Percentiles rank a stretch among this genome's conserved stretches.
These are phyloP conservation scores for Ogataea nonfermentans DNA, from an alignment of 805 yeast genomes.

Conservation along the genomic window DNA sequence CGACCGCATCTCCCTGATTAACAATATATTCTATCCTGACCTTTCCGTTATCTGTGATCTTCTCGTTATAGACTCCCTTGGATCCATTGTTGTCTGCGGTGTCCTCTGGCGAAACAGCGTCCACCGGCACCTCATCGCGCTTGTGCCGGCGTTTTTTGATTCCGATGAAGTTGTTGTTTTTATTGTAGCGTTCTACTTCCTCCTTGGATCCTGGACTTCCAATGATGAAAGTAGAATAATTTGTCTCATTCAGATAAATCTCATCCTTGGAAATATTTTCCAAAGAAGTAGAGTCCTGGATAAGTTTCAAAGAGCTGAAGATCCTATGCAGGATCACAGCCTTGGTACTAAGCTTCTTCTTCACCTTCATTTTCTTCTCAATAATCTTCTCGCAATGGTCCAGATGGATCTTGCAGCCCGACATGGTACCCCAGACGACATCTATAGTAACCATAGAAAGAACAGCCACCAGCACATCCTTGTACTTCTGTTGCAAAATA, in stretches of 20 bases:
- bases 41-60: conserved; percentile 44
- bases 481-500: conserved; percentile 63
- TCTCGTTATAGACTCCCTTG: conserved; percentile 41
- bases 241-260: conserved; percentile 35
- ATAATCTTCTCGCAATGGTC: conserved; percentile 76
- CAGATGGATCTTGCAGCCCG: conserved; percentile 74
- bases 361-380: conserved; percentile 60
- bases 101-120: background rate
- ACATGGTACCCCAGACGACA: conserved; percentile 89
- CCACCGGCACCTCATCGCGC: background rate
- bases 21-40: conserved; percentile 45
- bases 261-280: conserved; percentile 35
- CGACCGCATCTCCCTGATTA: conserved; percentile 29
- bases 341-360: conserved; percentile 68
- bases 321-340: conserved; percentile 77
- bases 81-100: background rate
- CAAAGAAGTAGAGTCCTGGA: conserved; percentile 73
- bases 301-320: conserved; percentile 67
- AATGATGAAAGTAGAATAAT: conserved; percentile 34
- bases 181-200: conserved; percentile 25
- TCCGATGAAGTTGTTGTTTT: conserved; percentile 25
- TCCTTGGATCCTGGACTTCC: conserved; percentile 29
- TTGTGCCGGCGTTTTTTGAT: conserved; percentile 19
- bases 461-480: conserved; percentile 79
- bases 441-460: conserved; percentile 86